Evolutionary conservation across 73 alveolate species (phyloP).

Genomic region (Tetrahymena thermophila): DNA sequence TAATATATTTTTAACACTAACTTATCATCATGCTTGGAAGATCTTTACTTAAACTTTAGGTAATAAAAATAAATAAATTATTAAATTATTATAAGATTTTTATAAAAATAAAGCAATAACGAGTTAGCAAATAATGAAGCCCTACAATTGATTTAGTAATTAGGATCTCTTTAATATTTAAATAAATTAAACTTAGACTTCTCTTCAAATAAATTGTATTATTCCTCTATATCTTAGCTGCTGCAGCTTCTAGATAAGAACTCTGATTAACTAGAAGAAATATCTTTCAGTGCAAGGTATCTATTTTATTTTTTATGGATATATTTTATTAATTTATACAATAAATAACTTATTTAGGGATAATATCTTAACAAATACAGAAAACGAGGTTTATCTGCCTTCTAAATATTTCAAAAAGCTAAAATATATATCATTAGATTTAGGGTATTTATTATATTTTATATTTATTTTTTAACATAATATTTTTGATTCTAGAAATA

Average conservation of each 20-base stretch:
- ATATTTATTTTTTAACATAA: neutral
- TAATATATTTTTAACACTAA: neutral
- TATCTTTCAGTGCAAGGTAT: neutral
- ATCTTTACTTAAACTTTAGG: neutral
- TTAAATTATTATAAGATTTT: too few species aligned
- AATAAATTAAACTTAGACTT: neutral
- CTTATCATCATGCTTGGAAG: neutral
- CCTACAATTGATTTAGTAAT: neutral
- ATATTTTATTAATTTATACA: neutral
- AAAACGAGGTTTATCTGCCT: neutral
- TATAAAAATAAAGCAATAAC: neutral
- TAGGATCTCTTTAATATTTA: neutral
- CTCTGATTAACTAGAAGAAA: neutral
- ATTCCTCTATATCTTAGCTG: neutral
- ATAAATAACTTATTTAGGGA: neutral
- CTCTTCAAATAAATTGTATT: neutral
- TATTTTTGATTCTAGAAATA: neutral
- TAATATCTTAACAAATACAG: neutral
- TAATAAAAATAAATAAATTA: neutral
- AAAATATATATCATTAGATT: neutral
- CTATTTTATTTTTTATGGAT: neutral
- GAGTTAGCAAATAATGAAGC: neutral
- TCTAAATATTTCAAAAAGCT: neutral
- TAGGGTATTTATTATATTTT: neutral
- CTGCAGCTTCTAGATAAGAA: neutral